A percentile compares a stretch with the other conserved stretches of the same genome.
Conservation (phyloP, 2,329 filamentous ascomycete genomes). For the Fusarium devonianum region DNA sequence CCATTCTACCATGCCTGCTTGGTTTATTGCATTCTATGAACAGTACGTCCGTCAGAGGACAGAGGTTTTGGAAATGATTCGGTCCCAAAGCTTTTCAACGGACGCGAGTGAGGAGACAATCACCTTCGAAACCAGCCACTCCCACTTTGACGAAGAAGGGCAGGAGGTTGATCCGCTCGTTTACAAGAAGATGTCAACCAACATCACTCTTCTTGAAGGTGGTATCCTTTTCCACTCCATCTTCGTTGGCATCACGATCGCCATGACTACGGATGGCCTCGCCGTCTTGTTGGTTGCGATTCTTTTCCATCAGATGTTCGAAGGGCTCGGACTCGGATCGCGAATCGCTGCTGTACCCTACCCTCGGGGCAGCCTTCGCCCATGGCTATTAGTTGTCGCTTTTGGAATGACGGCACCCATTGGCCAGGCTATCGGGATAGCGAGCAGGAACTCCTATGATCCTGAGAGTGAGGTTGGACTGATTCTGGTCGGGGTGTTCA, state of each 20-base stretch:
- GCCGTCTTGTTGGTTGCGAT: constrained; percentile 73
- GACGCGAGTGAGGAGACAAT: constrained; percentile 45
- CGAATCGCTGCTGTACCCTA: constrained; percentile 74
- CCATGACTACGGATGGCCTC: constrained; percentile 72
- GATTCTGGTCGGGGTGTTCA: constrained; percentile 70
- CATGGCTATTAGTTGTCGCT: constrained; percentile 67
- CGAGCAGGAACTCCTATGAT: constrained; percentile 64
- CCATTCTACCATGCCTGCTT: constrained; percentile 59
- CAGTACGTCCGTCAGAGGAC: constrained; percentile 68
- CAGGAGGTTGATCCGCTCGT: constrained; percentile 53
- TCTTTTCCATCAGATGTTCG: constrained; percentile 75
- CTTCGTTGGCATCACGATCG: constrained; percentile 77
- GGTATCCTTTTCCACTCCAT: constrained; percentile 82
- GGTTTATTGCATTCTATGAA: constrained; percentile 70
- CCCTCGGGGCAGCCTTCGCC: constrained; percentile 61
- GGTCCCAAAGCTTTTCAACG: constrained; percentile 29
- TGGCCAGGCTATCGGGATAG: constrained; percentile 69
- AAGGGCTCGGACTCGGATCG: constrained; percentile 72
- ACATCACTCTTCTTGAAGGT: constrained; percentile 77
- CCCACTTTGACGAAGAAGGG: constrained; percentile 54
- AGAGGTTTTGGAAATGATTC: constrained; percentile 64
- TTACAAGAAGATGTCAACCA: constrained; percentile 70
- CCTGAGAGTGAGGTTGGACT: constrained; percentile 69
- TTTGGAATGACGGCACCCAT: constrained; percentile 71
- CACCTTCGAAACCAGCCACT: constrained; percentile 39